Evolutionary conservation across 768 basidiomycete genomes (phyloP), one percentile per base, ranked within the genome.

Genomic region (Collybiopsis confluens): DNA sequence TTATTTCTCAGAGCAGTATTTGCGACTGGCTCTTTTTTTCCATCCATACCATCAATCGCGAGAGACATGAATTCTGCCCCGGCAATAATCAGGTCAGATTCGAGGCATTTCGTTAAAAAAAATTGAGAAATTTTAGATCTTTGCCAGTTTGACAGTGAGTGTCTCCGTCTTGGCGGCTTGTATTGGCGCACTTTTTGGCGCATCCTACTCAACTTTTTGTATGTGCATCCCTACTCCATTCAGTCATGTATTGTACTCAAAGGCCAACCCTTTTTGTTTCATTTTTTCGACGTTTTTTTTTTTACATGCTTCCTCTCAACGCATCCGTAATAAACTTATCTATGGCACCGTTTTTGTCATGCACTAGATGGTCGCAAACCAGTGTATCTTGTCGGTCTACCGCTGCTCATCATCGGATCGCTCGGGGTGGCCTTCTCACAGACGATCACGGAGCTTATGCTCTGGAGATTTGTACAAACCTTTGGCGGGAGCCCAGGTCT

Each of bases 11-110:
- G n/a, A n/a, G 15, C 59, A 92, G 89, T 86, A 35, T 82, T 92
- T 55, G 81, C 86, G 0, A 70, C 80, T 6, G 84, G 81, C 0
- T 80, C 80, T 1, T 90, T 92, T 64, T 75, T 89, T 2, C 89
- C 89, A 0, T 82, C 83, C 0, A 86, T 92, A 52, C 87, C 88
- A 0, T 78, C 86, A 46, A 82, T 93, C 42, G 81, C 89, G 7
- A 67, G 65, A 24, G 88, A 92, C 55, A 65, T 92, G 9, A 45
- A 77, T 23, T 73, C 85, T 0, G 79, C 86, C 0, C 76, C 76
- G 0, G 59, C 78, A 15, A 65, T 85, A 16, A 75, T 90, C 47
- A 86, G 82, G 82, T 81, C 51, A 15, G 65, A 36, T 26, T 24
- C 11, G 42, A n/a, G 45, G 27, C 27, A 30, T 30, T 30, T 40